Base-by-base conservation (phyloP, 2,329 filamentous ascomycete genomes). In the Emmonsiellopsis sp. region DNA sequence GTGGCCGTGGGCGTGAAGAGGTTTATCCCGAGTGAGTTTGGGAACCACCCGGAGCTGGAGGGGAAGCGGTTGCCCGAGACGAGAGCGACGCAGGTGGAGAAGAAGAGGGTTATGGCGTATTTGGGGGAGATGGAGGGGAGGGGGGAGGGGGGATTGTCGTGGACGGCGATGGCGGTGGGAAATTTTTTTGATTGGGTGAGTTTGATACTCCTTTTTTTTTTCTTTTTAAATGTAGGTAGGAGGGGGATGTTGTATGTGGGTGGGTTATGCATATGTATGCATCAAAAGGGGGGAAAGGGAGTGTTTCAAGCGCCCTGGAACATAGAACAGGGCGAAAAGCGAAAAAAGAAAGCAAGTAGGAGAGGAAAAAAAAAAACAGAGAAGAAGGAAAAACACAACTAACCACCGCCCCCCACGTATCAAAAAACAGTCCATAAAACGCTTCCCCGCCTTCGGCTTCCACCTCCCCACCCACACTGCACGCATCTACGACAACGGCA, bases 381-480 rank as follows among this genome's bases (percentile, higher is more conserved):
- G 20, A 26, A 26, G 20, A 26, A 26, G 20, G 20, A 26, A 26
- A 5, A 26, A 26, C 3, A 26, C n/a, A 26, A 26, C 20, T 26
- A 26, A 26, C 20, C 20, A 26, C 20, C 20, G 5, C 20, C 20
- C 20, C 20, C 20, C 38, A 26, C 20, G 3, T 26, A 26, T 5
- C 20, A 26, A 26, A 26, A 10, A 44, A 32, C 7, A 40, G 44
- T 40, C 56, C 37, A 46, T 42, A 30, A 44, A 55, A 37, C 43
- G 50, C 40, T 46, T 52, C 34, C 55, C 56, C n/a, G 67, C 70
- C 42, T 68, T 70, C 56, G 65, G 70, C 53, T 61, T 62, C 43
- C 66, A 67, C 43, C 55, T 68, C 37, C 55, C 59, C 45, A 55
- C 65, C 37, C 60, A 65, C 48, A 60, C 63, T 30, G 61, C 64